These are phyloP conservation scores for Oidium heveae DNA, from an alignment of 2,329 filamentous ascomycete species.

Conservation along the genomic window DNA sequence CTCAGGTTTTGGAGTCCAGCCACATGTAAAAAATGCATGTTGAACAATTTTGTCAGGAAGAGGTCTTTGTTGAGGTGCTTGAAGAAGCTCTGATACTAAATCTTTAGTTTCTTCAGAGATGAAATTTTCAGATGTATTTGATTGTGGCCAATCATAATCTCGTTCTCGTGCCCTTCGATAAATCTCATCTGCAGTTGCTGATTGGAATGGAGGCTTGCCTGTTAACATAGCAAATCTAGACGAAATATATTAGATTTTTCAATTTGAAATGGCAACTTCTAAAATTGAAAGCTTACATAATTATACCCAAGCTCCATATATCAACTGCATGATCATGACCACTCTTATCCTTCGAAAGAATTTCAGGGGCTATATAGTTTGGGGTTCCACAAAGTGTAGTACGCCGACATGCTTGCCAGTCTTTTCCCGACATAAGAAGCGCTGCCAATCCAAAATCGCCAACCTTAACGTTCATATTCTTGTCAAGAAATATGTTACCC, in stretches of 20 bases:
- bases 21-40: constrained; percentile 54
- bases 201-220: constrained; percentile 90
- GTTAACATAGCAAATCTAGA: constrained; percentile 79
- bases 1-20: constrained; percentile 38
- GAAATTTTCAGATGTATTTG: constrained; percentile 37
- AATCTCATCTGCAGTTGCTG: constrained; percentile 65
- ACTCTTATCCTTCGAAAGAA: constrained; percentile 77
- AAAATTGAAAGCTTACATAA: constrained; percentile 36
- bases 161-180: constrained; percentile 45
- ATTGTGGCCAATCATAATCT: constrained; percentile 57
- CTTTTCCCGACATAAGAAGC: constrained; percentile 69
- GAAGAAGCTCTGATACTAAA: constrained; percentile 49
- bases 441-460: constrained; percentile 93
- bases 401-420: constrained; percentile 56
- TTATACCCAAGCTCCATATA: constrained; percentile 94
- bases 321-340: constrained; percentile 96
- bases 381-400: constrained; percentile 92
- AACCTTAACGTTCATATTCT: constrained; percentile 90
- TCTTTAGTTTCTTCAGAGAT: constrained; percentile 57
- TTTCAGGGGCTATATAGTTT: constrained; percentile 95
- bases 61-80: constrained; percentile 49
- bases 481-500: constrained; percentile 89
- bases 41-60: constrained; percentile 56
- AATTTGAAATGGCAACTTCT: constrained; percentile 10
- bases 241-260: constrained; percentile 2